Conservation (phyloP, 129 eudicot genomes). For the Cynara cardunculus region DNA sequence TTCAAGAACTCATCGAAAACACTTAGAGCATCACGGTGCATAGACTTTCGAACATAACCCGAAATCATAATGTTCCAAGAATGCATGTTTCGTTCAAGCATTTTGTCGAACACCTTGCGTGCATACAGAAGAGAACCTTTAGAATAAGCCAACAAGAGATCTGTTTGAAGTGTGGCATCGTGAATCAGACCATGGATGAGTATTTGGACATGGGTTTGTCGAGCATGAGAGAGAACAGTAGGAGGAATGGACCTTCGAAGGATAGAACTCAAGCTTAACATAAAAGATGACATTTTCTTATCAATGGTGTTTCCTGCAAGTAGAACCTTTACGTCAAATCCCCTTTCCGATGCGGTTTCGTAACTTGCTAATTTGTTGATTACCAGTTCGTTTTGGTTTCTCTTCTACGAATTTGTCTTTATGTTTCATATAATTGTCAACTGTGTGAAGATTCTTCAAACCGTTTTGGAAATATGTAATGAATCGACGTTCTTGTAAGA, state of each 20-base stretch:
- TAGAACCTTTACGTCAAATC: no score
- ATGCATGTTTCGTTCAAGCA: constrained; percentile 43
- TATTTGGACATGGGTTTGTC: constrained; percentile 36
- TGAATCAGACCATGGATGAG: constrained; percentile 25
- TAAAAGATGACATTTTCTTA: background rate
- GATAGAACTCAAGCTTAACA: constrained; percentile 10
- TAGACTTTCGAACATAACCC: constrained; percentile 25
- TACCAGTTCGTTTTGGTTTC: no score
- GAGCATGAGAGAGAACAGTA: constrained; percentile 17
- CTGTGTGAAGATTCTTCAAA: no score
- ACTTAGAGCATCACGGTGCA: constrained; percentile 20
- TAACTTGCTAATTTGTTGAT: no score
- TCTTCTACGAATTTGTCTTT: no score
- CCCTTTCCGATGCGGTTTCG: no score
- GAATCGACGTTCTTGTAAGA: no score
- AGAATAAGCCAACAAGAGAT: constrained; percentile 33
- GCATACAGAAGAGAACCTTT: constrained; percentile 20
- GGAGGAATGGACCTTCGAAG: constrained; percentile 25
- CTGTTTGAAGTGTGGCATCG: constrained; percentile 38
- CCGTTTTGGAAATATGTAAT: no score
- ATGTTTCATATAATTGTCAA: no score
- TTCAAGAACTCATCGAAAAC: constrained; percentile 20
- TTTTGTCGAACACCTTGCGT: constrained; percentile 34
- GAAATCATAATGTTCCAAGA: constrained; percentile 53
- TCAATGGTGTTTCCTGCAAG: no score